Evolutionary conservation across 495 filamentous ascomycete genomes (phyloP), one percentile per base, ranked within the genome.

Genomic region (Tuber microsphaerosporum): DNA sequence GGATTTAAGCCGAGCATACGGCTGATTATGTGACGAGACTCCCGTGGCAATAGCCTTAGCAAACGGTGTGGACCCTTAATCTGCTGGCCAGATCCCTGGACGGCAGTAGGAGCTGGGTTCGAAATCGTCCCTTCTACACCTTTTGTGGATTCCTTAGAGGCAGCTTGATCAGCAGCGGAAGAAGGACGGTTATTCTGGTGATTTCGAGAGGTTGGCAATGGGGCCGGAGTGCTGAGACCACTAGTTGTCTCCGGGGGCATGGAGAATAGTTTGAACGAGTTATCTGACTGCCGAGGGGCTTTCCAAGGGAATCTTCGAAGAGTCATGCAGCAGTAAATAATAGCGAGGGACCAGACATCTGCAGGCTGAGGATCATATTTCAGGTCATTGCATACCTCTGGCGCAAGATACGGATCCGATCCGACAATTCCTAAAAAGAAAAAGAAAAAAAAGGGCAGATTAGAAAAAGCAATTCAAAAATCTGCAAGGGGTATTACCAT

Each of bases 291-390:
- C 45, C 94, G 90, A 31, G 95, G 95, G 46, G 93, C 90, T 85
- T 99, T 99, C 95, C 95, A 99, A 0, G 96, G 95, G 83, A 98
- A 99, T 22, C 96, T 88, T 48, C 95, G 88, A 45, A 99, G 88
- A 37, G 93, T 94, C 95, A 99, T 99, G 86, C 95, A 99, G 83
- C 95, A 97, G 85, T 95, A 98, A 74, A 99, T 97, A 82, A 99
- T 98, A 39, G 95, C 95, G 61, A 99, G 87, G 34, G 95, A 99
- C 95, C 95, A 99, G 77, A 99, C 91, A 87, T 99, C 95, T 17
- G 93, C 91, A 22, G 93, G 93, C 78, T 93, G 92, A 6, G 95
- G 94, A 80, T 99, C 94, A 84, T 99, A 99, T 82, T 93, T 95
- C 79, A 91, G 88, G 81, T 94, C 90, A 75, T 97, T 93, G 83